A percentile compares a stretch with the other conserved stretches of the same genome.
phyloP scores from a whole-genome alignment of 129 eudicot genomes.

The Flaveria sonorensis region DNA sequence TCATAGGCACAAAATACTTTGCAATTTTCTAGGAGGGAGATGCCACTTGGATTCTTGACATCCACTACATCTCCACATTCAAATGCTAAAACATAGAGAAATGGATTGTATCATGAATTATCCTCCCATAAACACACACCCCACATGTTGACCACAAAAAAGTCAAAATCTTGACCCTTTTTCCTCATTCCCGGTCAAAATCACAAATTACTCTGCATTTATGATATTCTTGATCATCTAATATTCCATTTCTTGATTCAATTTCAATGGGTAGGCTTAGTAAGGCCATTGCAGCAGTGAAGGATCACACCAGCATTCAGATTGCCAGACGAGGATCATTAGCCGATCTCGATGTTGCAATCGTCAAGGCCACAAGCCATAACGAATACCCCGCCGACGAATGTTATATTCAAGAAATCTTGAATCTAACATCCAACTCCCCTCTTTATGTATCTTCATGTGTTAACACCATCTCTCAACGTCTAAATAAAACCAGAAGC shows the following conservation, averaged over 20 bases:
- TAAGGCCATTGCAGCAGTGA: constrained; percentile 88
- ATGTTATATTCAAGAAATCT: constrained; percentile 60
- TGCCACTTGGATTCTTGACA: constrained; percentile 9
- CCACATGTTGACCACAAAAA: constrained; percentile 6
- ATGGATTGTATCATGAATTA: constrained; percentile 26
- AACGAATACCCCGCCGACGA: constrained; percentile 78
- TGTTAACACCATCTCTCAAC: constrained; percentile 68
- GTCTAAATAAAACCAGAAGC: constrained; percentile 80
- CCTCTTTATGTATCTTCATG: constrained; percentile 61
- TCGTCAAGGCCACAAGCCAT: constrained; percentile 88
- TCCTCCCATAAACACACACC: constrained; percentile 18
- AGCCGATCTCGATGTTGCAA: constrained; percentile 78
- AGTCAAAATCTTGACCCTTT: constrained; percentile 21
- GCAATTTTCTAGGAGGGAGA: background rate
- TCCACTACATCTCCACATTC: constrained; percentile 21
- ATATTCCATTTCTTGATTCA: background rate
- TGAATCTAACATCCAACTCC: constrained; percentile 60
- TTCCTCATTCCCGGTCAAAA: background rate
- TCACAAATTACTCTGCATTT: constrained; percentile 1
- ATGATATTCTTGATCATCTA: constrained; percentile 8
- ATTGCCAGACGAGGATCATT: constrained; percentile 61
- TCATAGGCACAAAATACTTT: background rate
- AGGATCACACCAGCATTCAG: constrained; percentile 85
- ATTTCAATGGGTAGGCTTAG: constrained; percentile 64
- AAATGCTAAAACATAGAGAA: constrained; percentile 28